Percentiles rank a stretch among this genome's conserved stretches.
Evolutionary conservation across 2,329 filamentous ascomycete genomes (phyloP).

Genomic region (Penicillium vulpinum): DNA sequence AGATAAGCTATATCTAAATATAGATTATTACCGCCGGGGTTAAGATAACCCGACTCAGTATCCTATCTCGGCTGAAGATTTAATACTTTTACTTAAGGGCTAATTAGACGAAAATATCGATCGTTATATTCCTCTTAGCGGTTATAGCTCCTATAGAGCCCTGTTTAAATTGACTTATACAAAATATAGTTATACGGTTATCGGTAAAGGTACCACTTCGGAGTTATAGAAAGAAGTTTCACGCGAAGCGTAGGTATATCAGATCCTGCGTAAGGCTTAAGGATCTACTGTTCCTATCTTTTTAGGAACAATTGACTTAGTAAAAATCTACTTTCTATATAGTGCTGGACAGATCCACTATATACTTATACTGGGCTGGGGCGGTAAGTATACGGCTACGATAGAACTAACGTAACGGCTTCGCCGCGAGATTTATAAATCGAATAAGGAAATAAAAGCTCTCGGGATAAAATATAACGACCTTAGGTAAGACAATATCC

Average conservation of each 20-base stretch:
- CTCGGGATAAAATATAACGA: conserved; percentile 22
- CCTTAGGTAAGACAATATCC: conserved; percentile 22
- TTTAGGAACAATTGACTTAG: neutral
- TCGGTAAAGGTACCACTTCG: neutral
- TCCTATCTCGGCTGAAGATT: neutral
- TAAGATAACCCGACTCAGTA: neutral
- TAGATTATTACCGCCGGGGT: neutral
- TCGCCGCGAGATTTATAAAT: neutral
- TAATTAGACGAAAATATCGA: neutral
- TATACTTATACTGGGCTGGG: neutral
- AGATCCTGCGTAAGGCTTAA: neutral
- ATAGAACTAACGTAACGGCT: neutral
- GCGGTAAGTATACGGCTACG: neutral
- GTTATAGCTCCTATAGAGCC: neutral
- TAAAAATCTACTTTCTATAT: no score
- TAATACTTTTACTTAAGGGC: neutral
- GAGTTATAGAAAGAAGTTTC: neutral
- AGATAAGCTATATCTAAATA: neutral
- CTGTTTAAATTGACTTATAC: neutral
- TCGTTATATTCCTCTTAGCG: neutral
- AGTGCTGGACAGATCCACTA: neutral
- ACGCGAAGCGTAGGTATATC: no score
- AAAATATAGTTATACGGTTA: neutral
- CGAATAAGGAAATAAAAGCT: neutral
- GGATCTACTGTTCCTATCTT: neutral